These are phyloP conservation scores for Leccinum fallax DNA, from an alignment of 1,284 basidiomycete genomes.

Conservation along the genomic window DNA sequence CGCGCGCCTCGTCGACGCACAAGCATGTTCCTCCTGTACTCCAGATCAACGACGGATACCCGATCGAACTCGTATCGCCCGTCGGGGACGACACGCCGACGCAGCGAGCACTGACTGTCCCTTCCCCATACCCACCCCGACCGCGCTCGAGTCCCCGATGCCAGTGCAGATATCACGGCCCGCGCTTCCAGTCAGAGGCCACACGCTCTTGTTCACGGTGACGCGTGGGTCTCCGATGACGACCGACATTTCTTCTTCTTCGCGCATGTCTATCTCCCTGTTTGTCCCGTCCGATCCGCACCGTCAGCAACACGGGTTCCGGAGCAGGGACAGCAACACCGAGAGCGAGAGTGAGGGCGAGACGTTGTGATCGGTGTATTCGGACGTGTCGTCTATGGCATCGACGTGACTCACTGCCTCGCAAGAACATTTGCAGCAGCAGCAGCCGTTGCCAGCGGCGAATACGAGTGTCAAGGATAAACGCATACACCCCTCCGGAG, in stretches of 20 bases:
- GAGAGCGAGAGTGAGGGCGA: constrained; percentile 45
- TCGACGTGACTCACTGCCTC: constrained; percentile 39
- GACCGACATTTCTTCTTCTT: constrained; percentile 10
- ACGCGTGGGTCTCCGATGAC: constrained; percentile 7
- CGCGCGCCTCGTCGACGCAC: constrained; percentile 26
- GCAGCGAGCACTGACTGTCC: constrained; percentile 48
- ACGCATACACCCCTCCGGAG: constrained; percentile 11
- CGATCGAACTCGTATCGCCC: constrained; percentile 25
- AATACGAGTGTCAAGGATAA: constrained; percentile 8
- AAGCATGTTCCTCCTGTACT: constrained; percentile 32
- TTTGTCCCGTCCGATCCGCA: constrained; percentile 32
- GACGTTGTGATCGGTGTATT: constrained; percentile 34
- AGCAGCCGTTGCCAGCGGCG: constrained; percentile 19
- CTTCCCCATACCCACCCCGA: constrained; percentile 50
- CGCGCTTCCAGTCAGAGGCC: constrained; percentile 2
- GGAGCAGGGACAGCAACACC: constrained; percentile 39
- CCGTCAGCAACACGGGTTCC: constrained; percentile 19
- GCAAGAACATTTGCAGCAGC: constrained; percentile 20
- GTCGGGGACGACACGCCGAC: constrained; percentile 14
- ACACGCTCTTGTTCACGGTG: constrained; percentile 20
- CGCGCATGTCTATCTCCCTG: constrained; percentile 32
- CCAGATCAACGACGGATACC: constrained; percentile 31
- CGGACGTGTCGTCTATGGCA: constrained; percentile 45
- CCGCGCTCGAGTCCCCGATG: constrained; percentile 44
- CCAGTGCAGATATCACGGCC: constrained; percentile 26